phyloP scores from a whole-genome alignment of 768 basidiomycete genomes.

The Candolleomyces eurysporus region DNA sequence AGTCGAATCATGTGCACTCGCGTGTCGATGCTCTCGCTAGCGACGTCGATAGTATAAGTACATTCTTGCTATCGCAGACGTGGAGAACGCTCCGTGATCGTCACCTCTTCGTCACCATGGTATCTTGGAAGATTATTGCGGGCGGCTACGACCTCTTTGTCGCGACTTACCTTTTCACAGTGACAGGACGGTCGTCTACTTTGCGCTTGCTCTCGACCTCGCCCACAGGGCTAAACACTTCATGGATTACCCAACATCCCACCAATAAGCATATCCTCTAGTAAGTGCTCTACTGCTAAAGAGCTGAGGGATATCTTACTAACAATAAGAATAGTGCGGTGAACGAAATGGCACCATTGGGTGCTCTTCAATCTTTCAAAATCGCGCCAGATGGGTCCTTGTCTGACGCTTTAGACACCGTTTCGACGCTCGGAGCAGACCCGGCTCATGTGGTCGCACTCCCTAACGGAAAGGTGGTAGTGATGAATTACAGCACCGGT shows the following conservation, averaged over 20 bases:
- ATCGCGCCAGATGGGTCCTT: slow-evolving; percentile 43
- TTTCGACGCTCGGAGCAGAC: slow-evolving; percentile 45
- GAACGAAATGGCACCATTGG: slow-evolving; percentile 47
- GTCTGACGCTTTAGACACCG: slow-evolving; percentile 41
- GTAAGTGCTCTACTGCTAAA: slow-evolving; percentile 32
- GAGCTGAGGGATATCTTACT: not conserved
- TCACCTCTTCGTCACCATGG: slow-evolving; percentile 38
- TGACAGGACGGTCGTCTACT: slow-evolving; percentile 42
- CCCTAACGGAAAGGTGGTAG: slow-evolving; percentile 54
- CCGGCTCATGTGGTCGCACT: slow-evolving; percentile 54
- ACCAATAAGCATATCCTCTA: slow-evolving; percentile 60
- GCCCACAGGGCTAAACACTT: slow-evolving; percentile 49
- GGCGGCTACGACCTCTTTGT: slow-evolving; percentile 64
- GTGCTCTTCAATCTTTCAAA: slow-evolving; percentile 56
- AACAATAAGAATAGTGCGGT: slow-evolving; percentile 41
- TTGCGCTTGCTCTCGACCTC: slow-evolving; percentile 48
- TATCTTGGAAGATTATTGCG: slow-evolving; percentile 64
- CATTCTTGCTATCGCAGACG: not conserved
- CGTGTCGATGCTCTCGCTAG: not conserved
- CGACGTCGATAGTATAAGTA: not conserved
- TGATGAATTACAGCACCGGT: slow-evolving; percentile 58
- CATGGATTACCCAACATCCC: slow-evolving; percentile 60
- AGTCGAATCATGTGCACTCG: not conserved
- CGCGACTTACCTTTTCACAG: slow-evolving; percentile 55
- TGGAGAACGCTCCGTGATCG: not conserved